phyloP scores from a whole-genome alignment of 768 basidiomycete species.

The Russula olivacea region DNA sequence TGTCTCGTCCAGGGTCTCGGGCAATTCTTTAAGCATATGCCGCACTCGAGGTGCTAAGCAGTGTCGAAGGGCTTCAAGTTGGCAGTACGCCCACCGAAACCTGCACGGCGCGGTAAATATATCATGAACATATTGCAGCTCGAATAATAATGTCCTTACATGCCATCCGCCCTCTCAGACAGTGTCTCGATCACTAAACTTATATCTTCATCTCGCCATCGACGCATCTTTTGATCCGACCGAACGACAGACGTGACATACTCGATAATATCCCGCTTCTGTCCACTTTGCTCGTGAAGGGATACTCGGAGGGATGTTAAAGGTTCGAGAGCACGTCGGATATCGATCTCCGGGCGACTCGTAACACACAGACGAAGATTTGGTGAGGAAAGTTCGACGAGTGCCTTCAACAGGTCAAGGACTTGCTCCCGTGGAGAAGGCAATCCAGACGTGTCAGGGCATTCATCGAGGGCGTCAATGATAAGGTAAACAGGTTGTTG shows the following conservation, averaged over 20 bases:
- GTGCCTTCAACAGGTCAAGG: background rate
- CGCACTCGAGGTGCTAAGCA: background rate
- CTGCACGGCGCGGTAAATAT: background rate
- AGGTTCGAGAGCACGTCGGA: background rate
- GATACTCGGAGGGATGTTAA: background rate
- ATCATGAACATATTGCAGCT: background rate
- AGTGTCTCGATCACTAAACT: background rate
- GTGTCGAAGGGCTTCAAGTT: background rate
- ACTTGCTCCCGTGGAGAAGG: background rate
- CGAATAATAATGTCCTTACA: background rate
- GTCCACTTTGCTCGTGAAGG: slow-evolving; percentile 1
- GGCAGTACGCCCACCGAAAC: background rate
- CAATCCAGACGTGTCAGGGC: background rate
- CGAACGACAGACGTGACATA: background rate
- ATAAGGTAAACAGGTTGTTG: background rate
- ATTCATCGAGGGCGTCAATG: background rate
- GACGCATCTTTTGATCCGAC: background rate
- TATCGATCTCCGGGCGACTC: background rate
- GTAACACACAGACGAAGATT: slow-evolving; percentile 5
- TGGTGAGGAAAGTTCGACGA: background rate
- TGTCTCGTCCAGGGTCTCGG: background rate
- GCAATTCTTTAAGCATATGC: background rate
- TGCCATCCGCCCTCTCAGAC: background rate
- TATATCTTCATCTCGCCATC: background rate
- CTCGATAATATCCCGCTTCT: background rate